Conservation (phyloP, 148 eudicot genomes). For the Chenopodium berlandieri region DNA sequence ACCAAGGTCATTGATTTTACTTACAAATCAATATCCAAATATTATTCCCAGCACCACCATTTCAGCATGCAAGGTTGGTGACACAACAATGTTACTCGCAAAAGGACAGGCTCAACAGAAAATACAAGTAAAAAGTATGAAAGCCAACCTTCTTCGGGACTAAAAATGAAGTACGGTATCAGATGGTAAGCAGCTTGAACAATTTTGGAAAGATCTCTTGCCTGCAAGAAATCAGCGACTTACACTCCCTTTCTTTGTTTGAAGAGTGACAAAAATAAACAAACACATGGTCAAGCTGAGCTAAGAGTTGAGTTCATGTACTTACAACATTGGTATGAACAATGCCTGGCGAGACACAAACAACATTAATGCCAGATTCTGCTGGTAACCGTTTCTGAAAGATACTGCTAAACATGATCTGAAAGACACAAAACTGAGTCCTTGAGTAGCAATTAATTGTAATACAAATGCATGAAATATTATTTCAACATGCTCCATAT, state of each 20-base stretch:
- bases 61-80: background rate
- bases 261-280: background rate
- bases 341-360: slow-evolving; percentile 92
- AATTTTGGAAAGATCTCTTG: slow-evolving; percentile 90
- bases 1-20: too few species aligned
- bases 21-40: too few species aligned
- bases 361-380: slow-evolving; percentile 78
- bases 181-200: slow-evolving; percentile 74
- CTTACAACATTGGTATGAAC: slow-evolving; percentile 96
- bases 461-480: background rate
- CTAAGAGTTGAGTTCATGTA: slow-evolving; percentile 19
- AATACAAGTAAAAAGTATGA: slow-evolving; percentile 10
- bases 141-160: slow-evolving; percentile 77
- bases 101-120: background rate
- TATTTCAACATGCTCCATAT: background rate
- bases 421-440: slow-evolving; percentile 30
- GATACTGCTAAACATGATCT: slow-evolving; percentile 92
- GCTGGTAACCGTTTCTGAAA: slow-evolving; percentile 83
- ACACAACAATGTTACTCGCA: background rate
- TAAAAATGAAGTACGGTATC: slow-evolving; percentile 83
- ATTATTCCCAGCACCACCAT: too few species aligned
- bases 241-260: background rate
- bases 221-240: slow-evolving; percentile 46
- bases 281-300: slow-evolving; percentile 1
- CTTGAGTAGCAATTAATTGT: background rate